phyloP scores from a whole-genome alignment of 192 early-diverging fungal genomes.

The Coemansia umbellata region DNA sequence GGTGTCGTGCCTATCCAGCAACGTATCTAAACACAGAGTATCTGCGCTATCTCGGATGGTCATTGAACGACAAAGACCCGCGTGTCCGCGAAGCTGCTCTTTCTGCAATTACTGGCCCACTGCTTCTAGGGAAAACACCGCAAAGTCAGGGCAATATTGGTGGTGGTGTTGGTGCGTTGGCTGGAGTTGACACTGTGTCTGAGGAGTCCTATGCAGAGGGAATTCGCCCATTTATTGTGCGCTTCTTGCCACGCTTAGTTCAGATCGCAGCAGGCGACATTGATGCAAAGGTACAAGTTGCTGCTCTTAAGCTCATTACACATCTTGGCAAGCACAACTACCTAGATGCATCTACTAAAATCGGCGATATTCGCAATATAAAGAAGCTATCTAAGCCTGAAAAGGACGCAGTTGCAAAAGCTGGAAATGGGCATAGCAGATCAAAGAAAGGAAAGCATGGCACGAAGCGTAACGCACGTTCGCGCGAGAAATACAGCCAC shows the following conservation, averaged over 20 bases:
- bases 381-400: not conserved
- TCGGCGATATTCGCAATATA: constrained; percentile 27
- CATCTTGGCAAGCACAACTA: constrained; percentile 33
- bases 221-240: constrained; percentile 31
- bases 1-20: constrained; percentile 69
- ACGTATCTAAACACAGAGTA: constrained; percentile 71
- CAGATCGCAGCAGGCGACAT: constrained; percentile 47
- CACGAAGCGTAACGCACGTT: not conserved
- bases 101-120: constrained; percentile 56
- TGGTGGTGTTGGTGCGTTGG: constrained; percentile 74
- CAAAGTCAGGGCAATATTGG: constrained; percentile 66
- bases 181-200: constrained; percentile 59
- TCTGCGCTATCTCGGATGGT: constrained; percentile 83
- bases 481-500: constrained; percentile 29
- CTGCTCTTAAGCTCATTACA: constrained; percentile 29
- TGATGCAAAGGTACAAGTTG: constrained; percentile 41
- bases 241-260: constrained; percentile 37
- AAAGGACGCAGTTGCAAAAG: not conserved
- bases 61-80: constrained; percentile 76
- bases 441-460: not conserved
- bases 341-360: constrained; percentile 24
- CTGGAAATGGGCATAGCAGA: not conserved
- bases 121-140: constrained; percentile 52
- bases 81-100: constrained; percentile 68
- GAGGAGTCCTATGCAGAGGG: constrained; percentile 51